Base-by-base conservation (phyloP, 2,329 filamentous ascomycete species). In the Claviceps spartinae region DNA sequence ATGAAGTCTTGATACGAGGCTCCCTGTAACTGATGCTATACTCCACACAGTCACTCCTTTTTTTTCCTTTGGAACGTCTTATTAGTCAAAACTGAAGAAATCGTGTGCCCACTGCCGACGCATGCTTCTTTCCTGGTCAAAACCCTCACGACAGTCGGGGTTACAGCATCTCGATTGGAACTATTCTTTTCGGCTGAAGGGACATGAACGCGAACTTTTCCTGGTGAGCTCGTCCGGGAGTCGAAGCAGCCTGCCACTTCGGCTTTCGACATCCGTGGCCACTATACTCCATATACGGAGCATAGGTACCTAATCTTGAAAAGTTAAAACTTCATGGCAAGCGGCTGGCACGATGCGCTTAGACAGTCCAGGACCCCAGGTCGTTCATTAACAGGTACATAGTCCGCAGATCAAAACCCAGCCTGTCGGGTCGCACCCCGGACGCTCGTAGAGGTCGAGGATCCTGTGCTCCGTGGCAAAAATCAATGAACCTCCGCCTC, bases 361-460 rank as follows among this genome's bases (percentile, higher is more conserved):
- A 34, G 13, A 36, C 8, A 5, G 42, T 14, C 6, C 48, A 20
- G 9, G 14, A 41, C 4, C n/a, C 40, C 22, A 22, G 34, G 16
- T n/a, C 11, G 16, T n/a, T 14, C 9, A 18, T 9, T 37, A 20
- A 42, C 41, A 18, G 18, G 18, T 18, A 18, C 18, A 18, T 46
- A 38, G 34, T 52, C 30, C 52, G 47, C 38, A 55, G 54, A 53
- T 56, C 54, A 57, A 57, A 57, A 49, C 2, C 57, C 52, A 55
- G 42, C 51, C 52, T 54, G 50, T 51, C 52, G 57, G 57, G 52
- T 55, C 53, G 47, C 50, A 48, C 47, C 44, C 38, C 47, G 16
- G 53, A 43, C 47, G 24, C 43, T 47, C 26, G 48, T 36, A 44
- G 30, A 48, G 22, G 47, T 47, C 40, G 44, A 36, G 13, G 34